phyloP scores from a whole-genome alignment of 2,329 filamentous ascomycete genomes.

The Dothistroma pini region DNA sequence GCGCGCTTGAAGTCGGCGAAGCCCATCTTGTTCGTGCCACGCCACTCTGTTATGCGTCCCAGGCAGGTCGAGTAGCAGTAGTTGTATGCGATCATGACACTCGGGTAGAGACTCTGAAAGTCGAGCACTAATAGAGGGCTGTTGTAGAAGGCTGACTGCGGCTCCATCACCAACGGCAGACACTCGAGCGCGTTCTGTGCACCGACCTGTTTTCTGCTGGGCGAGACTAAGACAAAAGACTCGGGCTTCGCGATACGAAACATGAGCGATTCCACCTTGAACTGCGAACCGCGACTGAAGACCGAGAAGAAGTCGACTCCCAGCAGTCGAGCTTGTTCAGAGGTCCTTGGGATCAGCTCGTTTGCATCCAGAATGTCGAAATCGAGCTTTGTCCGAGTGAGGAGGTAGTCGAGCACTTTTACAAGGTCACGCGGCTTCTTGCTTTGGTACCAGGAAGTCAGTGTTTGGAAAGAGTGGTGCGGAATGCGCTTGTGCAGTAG shows the following conservation, averaged over 20 bases:
- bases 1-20: slow-evolving; percentile 83
- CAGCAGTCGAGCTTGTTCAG: slow-evolving; percentile 87
- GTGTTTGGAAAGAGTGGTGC: slow-evolving; percentile 73
- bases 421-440: slow-evolving; percentile 64
- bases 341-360: slow-evolving; percentile 82
- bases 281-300: slow-evolving; percentile 90
- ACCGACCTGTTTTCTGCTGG: slow-evolving; percentile 86
- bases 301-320: slow-evolving; percentile 98
- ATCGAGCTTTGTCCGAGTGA: slow-evolving; percentile 71
- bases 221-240: slow-evolving; percentile 85
- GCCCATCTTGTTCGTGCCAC: slow-evolving; percentile 91
- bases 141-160: slow-evolving; percentile 88
- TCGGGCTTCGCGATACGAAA: slow-evolving; percentile 97
- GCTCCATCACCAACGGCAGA: slow-evolving; percentile 94
- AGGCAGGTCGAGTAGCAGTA: slow-evolving; percentile 98
- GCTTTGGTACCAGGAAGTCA: slow-evolving; percentile 79
- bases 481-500: slow-evolving; percentile 82
- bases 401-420: slow-evolving; percentile 75
- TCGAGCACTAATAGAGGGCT: slow-evolving; percentile 88
- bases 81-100: slow-evolving; percentile 99
- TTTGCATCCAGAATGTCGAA: slow-evolving; percentile 90
- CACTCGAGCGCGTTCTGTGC: slow-evolving; percentile 93
- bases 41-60: slow-evolving; percentile 79
- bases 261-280: slow-evolving; percentile 99
- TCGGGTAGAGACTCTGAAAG: slow-evolving; percentile 94